Percentiles rank a stretch among this genome's conserved stretches.
Conservation (phyloP, 2,329 filamentous ascomycete genomes). For the Sporothrix pseudoabietina region DNA sequence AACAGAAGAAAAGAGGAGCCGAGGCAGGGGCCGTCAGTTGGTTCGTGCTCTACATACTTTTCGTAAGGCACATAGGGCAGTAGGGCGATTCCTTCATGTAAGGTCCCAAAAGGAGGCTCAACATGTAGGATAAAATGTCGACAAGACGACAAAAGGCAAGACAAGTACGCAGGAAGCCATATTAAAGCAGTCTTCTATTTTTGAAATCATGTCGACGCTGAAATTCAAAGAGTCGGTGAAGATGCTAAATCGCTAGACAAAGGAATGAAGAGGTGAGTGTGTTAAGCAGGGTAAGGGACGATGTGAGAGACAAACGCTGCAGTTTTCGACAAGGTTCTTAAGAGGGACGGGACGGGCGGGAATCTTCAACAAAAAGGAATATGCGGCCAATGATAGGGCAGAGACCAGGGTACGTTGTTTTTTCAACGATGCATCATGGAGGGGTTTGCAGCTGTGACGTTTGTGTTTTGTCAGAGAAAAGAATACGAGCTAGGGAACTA, state of each 20-base stretch:
- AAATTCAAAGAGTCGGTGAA: conserved; percentile 22
- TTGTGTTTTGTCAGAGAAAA: background rate
- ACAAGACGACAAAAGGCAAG: background rate
- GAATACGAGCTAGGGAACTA: background rate
- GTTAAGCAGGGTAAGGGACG: too few relatives aligned
- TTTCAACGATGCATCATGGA: conserved; percentile 11
- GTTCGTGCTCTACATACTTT: background rate
- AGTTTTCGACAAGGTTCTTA: background rate
- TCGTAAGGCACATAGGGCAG: background rate
- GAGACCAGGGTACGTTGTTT: background rate
- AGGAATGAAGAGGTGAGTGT: conserved; percentile 8
- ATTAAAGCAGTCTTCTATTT: background rate
- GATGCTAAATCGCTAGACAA: background rate
- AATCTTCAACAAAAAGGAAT: background rate
- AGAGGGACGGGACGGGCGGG: background rate
- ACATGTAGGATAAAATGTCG: too few relatives aligned
- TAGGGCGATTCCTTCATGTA: background rate
- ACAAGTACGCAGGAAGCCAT: background rate
- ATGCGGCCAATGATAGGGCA: background rate
- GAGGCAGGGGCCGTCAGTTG: background rate
- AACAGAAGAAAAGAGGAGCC: background rate
- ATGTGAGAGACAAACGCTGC: background rate
- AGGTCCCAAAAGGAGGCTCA: background rate
- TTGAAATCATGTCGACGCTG: background rate
- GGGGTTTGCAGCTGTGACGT: conserved; percentile 1